Evolutionary conservation across 108 stramenopile species (phyloP).

Genomic region (Phaeodactylum tricornutum): DNA sequence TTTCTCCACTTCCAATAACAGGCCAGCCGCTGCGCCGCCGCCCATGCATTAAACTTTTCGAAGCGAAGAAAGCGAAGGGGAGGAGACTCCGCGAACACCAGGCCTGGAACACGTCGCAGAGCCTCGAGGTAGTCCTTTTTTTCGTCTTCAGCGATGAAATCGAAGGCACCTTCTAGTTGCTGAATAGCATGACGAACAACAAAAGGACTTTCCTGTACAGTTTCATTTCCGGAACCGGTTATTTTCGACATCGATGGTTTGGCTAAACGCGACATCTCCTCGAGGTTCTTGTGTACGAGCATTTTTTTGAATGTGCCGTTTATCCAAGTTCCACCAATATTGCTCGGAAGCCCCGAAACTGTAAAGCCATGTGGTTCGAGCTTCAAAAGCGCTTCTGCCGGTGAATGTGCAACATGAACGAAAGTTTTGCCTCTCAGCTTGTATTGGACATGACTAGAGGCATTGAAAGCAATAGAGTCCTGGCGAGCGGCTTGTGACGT

Average conservation of each 20-base stretch:
- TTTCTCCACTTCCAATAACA: constrained; percentile 11
- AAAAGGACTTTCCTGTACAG: neutral
- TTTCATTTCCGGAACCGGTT: neutral
- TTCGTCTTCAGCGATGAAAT: neutral
- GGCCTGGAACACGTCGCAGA: constrained; percentile 3
- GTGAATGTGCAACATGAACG: too few relatives aligned
- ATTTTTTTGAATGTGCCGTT: neutral
- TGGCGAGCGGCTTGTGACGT: too few relatives aligned
- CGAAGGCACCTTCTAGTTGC: neutral
- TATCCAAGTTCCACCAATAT: neutral
- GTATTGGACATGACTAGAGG: too few relatives aligned
- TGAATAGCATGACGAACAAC: neutral
- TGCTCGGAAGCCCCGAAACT: too few relatives aligned
- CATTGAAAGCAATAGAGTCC: too few relatives aligned
- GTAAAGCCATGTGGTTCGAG: too few relatives aligned
- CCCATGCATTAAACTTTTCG: constrained; percentile 9
- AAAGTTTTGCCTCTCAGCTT: too few relatives aligned
- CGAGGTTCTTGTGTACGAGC: neutral
- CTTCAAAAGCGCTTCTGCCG: too few relatives aligned
- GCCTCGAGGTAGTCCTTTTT: constrained; percentile 15
- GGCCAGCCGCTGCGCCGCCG: constrained; percentile 9
- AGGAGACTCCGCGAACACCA: constrained; percentile 12
- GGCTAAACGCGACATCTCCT: neutral
- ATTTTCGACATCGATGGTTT: too few relatives aligned
- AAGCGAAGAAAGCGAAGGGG: constrained; percentile 9